A percentile compares a stretch with the other conserved stretches of the same genome.
phyloP scores from a whole-genome alignment of 2,329 filamentous ascomycete genomes.

The Aspergillus quadricinctus region DNA sequence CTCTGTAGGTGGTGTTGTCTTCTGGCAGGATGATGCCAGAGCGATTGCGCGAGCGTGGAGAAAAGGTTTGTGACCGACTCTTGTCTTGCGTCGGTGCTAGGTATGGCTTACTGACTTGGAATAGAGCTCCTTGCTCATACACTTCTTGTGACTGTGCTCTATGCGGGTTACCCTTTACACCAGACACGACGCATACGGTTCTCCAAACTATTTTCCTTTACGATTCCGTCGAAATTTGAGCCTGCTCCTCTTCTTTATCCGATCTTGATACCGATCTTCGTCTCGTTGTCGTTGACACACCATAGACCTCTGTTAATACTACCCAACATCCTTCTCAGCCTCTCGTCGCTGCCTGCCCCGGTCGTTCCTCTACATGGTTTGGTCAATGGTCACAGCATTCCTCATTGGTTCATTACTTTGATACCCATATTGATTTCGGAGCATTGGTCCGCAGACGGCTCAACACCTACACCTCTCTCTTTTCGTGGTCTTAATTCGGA shows the following conservation, averaged over 20 bases:
- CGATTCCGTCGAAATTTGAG: conserved; percentile 75
- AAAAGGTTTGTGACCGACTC: conserved; percentile 30
- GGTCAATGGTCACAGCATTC: conserved; percentile 55
- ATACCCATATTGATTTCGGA: conserved; percentile 60
- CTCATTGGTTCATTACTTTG: conserved; percentile 78
- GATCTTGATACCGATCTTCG: conserved; percentile 67
- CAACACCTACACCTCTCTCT: conserved; percentile 29
- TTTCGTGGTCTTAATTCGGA: conserved; percentile 50
- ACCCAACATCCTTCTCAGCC: conserved; percentile 74
- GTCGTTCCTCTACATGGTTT: conserved; percentile 63
- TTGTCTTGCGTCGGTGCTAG: neutral
- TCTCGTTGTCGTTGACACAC: conserved; percentile 68
- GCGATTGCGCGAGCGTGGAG: conserved; percentile 33
- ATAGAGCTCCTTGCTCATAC: conserved; percentile 33
- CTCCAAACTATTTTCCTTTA: conserved; percentile 45
- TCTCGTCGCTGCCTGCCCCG: conserved; percentile 69
- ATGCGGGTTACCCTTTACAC: conserved; percentile 52
- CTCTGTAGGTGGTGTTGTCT: conserved; percentile 46
- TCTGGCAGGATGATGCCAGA: conserved; percentile 29
- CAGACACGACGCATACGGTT: conserved; percentile 24
- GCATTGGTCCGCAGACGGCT: conserved; percentile 32
- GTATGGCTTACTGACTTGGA: neutral
- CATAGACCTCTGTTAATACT: conserved; percentile 60
- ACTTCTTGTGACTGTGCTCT: conserved; percentile 29
- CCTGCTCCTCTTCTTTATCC: conserved; percentile 90